Evolutionary conservation across 2,329 filamentous ascomycete genomes (phyloP).

Genomic region (Fusarium setosum): DNA sequence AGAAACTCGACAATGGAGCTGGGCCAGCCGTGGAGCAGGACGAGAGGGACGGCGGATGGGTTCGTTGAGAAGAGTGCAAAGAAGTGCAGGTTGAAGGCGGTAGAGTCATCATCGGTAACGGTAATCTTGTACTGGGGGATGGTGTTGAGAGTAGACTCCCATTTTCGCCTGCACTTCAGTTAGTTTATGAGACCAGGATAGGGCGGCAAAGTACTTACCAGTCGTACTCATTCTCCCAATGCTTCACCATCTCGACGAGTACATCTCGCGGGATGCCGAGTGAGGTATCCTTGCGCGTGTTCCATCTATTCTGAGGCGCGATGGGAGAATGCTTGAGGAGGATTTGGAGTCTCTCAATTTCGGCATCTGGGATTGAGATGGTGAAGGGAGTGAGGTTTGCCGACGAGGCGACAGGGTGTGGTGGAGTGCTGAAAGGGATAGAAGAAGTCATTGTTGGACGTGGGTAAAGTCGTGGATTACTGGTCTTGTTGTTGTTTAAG

Average conservation of each 20-base stretch:
- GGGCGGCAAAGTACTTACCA: background rate
- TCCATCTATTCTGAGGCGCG: conserved; percentile 2
- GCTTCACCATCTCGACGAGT: background rate
- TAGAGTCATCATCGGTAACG: conserved; percentile 11
- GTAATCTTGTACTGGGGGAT: conserved; percentile 26
- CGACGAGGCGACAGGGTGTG: conserved; percentile 4
- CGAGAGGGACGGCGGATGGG: background rate
- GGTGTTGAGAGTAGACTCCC: conserved; percentile 27
- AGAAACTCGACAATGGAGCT: conserved; percentile 31
- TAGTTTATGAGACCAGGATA: too few species aligned
- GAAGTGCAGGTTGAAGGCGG: conserved; percentile 19
- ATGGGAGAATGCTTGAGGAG: conserved; percentile 14
- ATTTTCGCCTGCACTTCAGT: background rate
- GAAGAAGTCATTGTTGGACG: background rate
- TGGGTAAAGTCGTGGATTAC: too few species aligned
- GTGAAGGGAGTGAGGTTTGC: conserved; percentile 20
- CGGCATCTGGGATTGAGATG: background rate
- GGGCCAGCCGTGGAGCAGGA: conserved; percentile 32
- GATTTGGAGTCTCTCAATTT: conserved; percentile 5
- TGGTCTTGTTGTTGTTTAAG: too few species aligned
- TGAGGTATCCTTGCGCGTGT: background rate
- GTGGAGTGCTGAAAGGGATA: background rate
- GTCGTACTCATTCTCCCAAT: conserved; percentile 11
- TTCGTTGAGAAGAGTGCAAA: conserved; percentile 20
- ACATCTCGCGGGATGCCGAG: background rate